phyloP scores from a whole-genome alignment of 805 yeast genomes.

The Myxozyma geophila region DNA sequence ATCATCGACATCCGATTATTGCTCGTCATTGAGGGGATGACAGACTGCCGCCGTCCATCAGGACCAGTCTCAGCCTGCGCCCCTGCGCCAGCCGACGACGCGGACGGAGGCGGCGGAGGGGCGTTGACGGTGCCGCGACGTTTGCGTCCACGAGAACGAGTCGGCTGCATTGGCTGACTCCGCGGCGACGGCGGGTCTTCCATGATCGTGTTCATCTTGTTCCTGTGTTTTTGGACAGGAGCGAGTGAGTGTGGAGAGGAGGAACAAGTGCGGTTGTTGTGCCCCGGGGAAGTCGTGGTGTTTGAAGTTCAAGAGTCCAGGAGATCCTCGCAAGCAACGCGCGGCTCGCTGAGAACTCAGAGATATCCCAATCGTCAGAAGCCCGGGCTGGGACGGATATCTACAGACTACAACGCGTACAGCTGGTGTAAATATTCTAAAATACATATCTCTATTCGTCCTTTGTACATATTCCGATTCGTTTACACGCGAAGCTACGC shows the following conservation, averaged over 20 bases:
- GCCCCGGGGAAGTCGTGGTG: neutral
- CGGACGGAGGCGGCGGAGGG: conserved; percentile 6
- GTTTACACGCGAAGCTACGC: neutral
- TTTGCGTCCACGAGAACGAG: conserved; percentile 15
- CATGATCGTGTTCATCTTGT: conserved; percentile 7
- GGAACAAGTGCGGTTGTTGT: neutral
- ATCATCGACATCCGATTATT: conserved; percentile 5
- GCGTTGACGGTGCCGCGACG: conserved; percentile 11
- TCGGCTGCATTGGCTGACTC: conserved; percentile 16
- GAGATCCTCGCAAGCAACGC: neutral
- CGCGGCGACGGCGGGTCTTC: conserved; percentile 11
- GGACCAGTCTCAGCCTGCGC: neutral
- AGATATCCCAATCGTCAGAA: too few species aligned
- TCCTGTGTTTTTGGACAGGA: neutral
- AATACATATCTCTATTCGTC: too few species aligned
- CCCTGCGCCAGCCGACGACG: conserved; percentile 1
- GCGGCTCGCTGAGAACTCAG: neutral
- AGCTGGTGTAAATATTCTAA: too few species aligned
- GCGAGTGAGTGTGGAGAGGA: neutral
- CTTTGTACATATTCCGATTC: too few species aligned
- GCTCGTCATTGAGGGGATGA: conserved; percentile 35
- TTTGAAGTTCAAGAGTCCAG: neutral
- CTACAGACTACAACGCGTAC: too few species aligned
- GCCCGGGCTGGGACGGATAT: too few species aligned
- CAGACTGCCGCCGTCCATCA: conserved; percentile 22